A percentile compares a stretch with the other conserved stretches of the same genome.
Conservation (phyloP, 129 eudicot species). For the Logfia minima region DNA sequence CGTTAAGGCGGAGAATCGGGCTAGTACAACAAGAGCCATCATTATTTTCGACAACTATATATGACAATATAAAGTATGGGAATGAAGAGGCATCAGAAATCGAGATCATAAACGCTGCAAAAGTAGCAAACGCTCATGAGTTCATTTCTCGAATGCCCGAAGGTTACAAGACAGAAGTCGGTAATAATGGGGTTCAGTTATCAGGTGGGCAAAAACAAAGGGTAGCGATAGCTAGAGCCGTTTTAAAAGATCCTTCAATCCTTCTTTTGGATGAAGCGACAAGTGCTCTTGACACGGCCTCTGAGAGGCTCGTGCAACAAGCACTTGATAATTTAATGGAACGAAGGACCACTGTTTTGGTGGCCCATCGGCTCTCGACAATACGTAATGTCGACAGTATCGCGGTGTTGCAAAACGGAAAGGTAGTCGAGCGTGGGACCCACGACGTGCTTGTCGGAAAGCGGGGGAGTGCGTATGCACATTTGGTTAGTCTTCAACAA, state of each 20-base stretch:
- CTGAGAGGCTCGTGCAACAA: constrained; percentile 69
- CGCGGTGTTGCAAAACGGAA: constrained; percentile 67
- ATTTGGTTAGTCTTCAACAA: constrained; percentile 60
- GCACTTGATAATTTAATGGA: constrained; percentile 72
- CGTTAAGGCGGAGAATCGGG: constrained; percentile 60
- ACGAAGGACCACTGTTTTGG: constrained; percentile 64
- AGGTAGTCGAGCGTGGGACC: constrained; percentile 59
- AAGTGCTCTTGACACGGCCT: constrained; percentile 69
- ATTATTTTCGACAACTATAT: constrained; percentile 68
- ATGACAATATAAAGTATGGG: constrained; percentile 72
- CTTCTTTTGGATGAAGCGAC: constrained; percentile 90
- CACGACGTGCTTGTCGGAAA: constrained; percentile 54
- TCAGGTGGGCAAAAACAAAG: constrained; percentile 94
- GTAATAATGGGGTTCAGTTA: constrained; percentile 64
- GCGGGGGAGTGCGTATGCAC: constrained; percentile 49
- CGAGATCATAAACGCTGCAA: constrained; percentile 69
- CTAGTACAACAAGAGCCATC: constrained; percentile 88
- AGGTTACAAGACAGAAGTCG: constrained; percentile 68
- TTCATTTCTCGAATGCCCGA: constrained; percentile 72
- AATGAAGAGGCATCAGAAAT: constrained; percentile 63
- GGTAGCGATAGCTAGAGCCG: constrained; percentile 82
- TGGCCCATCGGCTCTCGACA: constrained; percentile 79
- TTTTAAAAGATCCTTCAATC: constrained; percentile 62
- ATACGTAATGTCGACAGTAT: constrained; percentile 61
- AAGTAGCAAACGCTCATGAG: constrained; percentile 73